Conservation (phyloP, 768 basidiomycete genomes). For the Macrolepiota albuminosa region DNA sequence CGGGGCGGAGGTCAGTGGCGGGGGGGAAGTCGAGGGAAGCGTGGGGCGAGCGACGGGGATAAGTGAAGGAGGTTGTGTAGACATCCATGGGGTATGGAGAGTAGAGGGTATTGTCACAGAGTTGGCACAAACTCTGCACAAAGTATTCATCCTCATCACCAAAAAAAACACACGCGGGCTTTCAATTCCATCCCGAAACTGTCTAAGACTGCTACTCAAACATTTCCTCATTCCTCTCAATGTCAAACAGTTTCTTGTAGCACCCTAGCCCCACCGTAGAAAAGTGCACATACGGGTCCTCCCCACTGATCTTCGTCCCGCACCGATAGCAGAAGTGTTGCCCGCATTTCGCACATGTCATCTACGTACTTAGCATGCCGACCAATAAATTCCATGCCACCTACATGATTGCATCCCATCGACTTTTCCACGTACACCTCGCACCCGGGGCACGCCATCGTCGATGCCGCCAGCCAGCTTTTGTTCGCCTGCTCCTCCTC, state of each 20-base stretch:
- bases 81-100: constrained; percentile 74
- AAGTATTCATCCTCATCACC: constrained; percentile 1
- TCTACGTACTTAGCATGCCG: constrained; percentile 33
- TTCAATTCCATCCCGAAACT: constrained; percentile 26
- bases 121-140: constrained; percentile 30
- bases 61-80: constrained; percentile 92
- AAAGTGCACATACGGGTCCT: constrained; percentile 67
- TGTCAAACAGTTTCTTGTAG: constrained; percentile 66
- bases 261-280: constrained; percentile 47
- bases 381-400: constrained; percentile 19
- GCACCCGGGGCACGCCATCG: constrained; percentile 75
- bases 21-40: constrained; percentile 60
- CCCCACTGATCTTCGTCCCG: constrained; percentile 43
- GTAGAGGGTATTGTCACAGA: constrained; percentile 50
- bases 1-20: constrained; percentile 38
- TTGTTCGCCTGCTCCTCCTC: constrained; percentile 73
- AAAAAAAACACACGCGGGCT: constrained; percentile 32
- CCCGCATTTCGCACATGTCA: constrained; percentile 72
- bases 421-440: constrained; percentile 68
- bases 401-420: constrained; percentile 84
- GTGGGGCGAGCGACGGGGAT: constrained; percentile 77
- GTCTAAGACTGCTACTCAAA: constrained; percentile 12
- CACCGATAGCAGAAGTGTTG: constrained; percentile 85
- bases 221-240: constrained; percentile 23
- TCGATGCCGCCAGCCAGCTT: constrained; percentile 65